Conservation (phyloP, 2,329 filamentous ascomycete species). For the Fusarium piperis region DNA sequence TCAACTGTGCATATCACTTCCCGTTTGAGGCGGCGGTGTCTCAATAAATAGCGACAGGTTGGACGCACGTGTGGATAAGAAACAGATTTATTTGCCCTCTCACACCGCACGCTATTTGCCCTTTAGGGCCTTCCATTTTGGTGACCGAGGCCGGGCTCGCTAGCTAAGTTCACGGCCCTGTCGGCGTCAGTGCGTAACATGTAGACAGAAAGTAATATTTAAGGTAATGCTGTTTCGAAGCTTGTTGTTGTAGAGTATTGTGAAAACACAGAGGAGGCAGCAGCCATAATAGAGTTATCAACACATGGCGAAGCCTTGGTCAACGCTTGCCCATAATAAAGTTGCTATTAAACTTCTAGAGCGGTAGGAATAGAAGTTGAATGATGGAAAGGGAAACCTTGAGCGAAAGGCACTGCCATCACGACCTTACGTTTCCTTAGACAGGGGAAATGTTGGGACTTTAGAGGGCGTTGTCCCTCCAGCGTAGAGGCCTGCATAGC, state of each 20-base stretch:
- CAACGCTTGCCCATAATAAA: not conserved
- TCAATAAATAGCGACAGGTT: not conserved
- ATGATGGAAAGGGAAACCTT: not conserved
- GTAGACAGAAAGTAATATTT: not conserved
- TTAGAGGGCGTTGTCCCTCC: constrained; percentile 19
- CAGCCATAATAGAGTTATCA: not conserved
- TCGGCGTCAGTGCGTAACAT: not conserved
- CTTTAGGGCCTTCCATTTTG: not conserved
- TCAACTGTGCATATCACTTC: not conserved
- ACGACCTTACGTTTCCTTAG: constrained; percentile 1
- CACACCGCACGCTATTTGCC: not conserved
- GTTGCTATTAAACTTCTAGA: not conserved
- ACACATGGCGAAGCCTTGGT: not conserved
- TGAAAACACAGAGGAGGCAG: not conserved
- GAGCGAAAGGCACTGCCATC: not conserved
- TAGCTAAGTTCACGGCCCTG: not conserved
- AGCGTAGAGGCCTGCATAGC: constrained; percentile 17
- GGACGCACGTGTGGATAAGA: not conserved
- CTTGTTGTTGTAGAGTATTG: not conserved
- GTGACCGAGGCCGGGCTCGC: not conserved
- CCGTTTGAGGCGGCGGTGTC: not conserved
- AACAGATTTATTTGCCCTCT: not conserved
- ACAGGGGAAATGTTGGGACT: constrained; percentile 2
- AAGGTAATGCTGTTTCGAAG: not conserved
- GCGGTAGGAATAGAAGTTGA: not conserved